These are phyloP conservation scores for Anthracocystis panici-leucophaei DNA, from an alignment of 1,284 basidiomycete genomes.

Conservation along the genomic window DNA sequence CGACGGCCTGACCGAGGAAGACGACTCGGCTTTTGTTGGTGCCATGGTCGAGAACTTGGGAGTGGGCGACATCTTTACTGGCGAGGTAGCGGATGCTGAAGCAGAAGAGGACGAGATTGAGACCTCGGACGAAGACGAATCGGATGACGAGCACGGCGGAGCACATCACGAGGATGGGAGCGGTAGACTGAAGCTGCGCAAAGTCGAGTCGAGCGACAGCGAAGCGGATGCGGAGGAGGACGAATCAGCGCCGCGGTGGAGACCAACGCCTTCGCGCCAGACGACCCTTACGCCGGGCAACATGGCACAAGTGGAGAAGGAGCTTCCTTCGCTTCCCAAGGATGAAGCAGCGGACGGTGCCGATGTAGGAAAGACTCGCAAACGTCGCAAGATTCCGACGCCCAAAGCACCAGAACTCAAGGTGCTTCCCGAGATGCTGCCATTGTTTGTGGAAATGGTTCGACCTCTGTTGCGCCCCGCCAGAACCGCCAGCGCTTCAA, in stretches of 20 bases:
- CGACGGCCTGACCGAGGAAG: constrained; percentile 51
- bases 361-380: constrained; percentile 51
- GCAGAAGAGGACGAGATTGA: constrained; percentile 62
- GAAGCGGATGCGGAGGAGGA: constrained; percentile 33
- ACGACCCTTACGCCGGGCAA: constrained; percentile 28
- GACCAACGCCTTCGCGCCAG: constrained; percentile 43
- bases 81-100: constrained; percentile 63
- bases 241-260: constrained; percentile 30
- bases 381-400: constrained; percentile 72
- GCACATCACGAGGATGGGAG: constrained; percentile 37
- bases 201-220: constrained; percentile 32
- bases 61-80: constrained; percentile 62
- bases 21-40: constrained; percentile 60
- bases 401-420: constrained; percentile 82
- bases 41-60: constrained; percentile 67
- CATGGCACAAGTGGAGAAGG: constrained; percentile 41
- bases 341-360: constrained; percentile 6
- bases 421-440: constrained; percentile 71
- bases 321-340: constrained; percentile 49
- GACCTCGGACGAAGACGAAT: constrained; percentile 59
- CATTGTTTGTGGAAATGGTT: constrained; percentile 64
- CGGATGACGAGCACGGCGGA: constrained; percentile 71
- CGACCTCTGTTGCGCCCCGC: constrained; percentile 51
- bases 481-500: constrained; percentile 49
- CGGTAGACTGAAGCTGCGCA: constrained; percentile 2